These are phyloP conservation scores for Colletotrichum salicis DNA, from an alignment of 2,329 filamentous ascomycete species.

Conservation along the genomic window DNA sequence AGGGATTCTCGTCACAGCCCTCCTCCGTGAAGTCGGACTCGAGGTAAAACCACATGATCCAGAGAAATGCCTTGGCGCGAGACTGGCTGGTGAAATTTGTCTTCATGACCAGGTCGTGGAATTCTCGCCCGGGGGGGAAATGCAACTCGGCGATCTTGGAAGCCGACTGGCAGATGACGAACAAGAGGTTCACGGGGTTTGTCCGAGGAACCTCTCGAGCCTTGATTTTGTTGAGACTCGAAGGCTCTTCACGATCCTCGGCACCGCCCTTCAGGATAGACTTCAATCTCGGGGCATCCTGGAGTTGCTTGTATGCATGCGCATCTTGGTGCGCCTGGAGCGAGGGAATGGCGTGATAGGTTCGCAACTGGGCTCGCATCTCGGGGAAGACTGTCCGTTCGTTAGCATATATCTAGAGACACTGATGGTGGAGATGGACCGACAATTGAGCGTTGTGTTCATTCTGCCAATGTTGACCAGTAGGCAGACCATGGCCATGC, in stretches of 20 bases:
- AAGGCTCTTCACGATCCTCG: constrained; percentile 87
- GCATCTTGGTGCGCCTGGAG: constrained; percentile 94
- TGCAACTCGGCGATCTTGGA: constrained; percentile 93
- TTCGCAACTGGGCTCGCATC: constrained; percentile 97
- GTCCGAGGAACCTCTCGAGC: constrained; percentile 74
- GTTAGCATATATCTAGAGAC: constrained; percentile 33
- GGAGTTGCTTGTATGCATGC: constrained; percentile 96
- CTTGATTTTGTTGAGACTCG: constrained; percentile 85
- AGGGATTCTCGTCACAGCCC: constrained; percentile 89
- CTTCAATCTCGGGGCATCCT: constrained; percentile 94
- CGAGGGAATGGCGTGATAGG: constrained; percentile 97
- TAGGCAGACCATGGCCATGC: constrained; percentile 99
- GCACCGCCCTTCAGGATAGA: constrained; percentile 97
- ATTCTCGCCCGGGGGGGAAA: constrained; percentile 86
- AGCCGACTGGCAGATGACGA: constrained; percentile 90
- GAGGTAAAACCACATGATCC: constrained; percentile 99
- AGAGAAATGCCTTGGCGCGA: constrained; percentile 88
- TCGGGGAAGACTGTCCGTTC: constrained; percentile 87
- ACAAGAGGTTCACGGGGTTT: constrained; percentile 97
- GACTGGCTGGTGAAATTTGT: constrained; percentile 83
- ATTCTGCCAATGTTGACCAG: constrained; percentile 97
- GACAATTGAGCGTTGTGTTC: constrained; percentile 99
- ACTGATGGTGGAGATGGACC: constrained; percentile 46
- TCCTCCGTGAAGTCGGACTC: constrained; percentile 94
- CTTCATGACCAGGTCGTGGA: constrained; percentile 97